These are phyloP conservation scores for Dactylella cylindrospora DNA, from an alignment of 2,329 filamentous ascomycete species.

Conservation along the genomic window DNA sequence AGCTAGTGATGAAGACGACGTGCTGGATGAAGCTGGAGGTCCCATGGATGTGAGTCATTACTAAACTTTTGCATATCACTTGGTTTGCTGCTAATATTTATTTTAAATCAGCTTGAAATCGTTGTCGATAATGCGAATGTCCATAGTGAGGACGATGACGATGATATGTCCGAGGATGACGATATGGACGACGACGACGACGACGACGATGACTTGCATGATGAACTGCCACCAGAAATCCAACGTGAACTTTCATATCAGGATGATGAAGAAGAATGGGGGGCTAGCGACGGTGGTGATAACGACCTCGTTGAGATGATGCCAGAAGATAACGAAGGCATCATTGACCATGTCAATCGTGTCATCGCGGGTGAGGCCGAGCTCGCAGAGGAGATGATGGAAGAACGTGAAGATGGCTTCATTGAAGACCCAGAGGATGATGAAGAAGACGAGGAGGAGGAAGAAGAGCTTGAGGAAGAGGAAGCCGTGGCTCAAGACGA, in stretches of 20 bases:
- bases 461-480: constrained; percentile 58
- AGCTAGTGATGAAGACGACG: constrained; percentile 80
- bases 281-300: constrained; percentile 59
- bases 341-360: constrained; percentile 43
- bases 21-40: constrained; percentile 51
- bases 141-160: constrained; percentile 64
- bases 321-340: constrained; percentile 59
- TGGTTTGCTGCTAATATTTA: constrained; percentile 2
- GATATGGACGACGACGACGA: constrained; percentile 64
- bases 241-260: constrained; percentile 49
- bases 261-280: constrained; percentile 59
- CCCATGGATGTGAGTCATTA: constrained; percentile 48
- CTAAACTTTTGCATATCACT: not conserved
- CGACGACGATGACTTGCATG: constrained; percentile 57
- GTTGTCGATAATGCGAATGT: constrained; percentile 73
- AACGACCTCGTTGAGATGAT: constrained; percentile 56
- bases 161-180: constrained; percentile 60
- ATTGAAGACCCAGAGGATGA: constrained; percentile 60
- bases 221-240: constrained; percentile 21
- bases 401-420: constrained; percentile 49
- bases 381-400: constrained; percentile 47
- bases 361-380: constrained; percentile 46
- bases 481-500: constrained; percentile 59
- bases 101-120: constrained; percentile 63
- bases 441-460: constrained; percentile 54